These are phyloP conservation scores for Fusarium mexicanum DNA, from an alignment of 2,329 filamentous ascomycete genomes.

Conservation along the genomic window DNA sequence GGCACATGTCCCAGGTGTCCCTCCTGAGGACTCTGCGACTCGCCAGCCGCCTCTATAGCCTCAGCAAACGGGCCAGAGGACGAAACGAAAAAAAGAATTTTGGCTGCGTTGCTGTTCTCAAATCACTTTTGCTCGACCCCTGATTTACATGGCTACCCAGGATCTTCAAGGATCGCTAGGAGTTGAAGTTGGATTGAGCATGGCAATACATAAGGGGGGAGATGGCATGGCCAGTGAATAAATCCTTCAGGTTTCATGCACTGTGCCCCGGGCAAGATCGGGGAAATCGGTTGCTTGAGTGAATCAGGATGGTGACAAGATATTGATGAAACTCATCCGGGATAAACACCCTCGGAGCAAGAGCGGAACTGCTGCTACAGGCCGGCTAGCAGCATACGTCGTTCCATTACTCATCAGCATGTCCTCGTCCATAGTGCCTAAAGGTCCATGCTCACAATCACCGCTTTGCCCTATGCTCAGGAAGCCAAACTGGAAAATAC, in stretches of 20 bases:
- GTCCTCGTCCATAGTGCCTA: neutral
- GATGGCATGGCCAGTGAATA: constrained; percentile 3
- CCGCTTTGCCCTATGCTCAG: constrained; percentile 29
- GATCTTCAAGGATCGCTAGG: neutral
- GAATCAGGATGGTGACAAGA: neutral
- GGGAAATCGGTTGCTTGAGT: neutral
- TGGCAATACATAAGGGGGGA: neutral
- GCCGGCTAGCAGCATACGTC: neutral
- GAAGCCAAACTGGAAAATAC: constrained; percentile 64
- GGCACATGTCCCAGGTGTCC: constrained; percentile 46
- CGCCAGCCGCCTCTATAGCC: neutral
- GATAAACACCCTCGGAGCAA: neutral
- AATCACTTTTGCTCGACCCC: neutral
- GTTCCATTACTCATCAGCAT: neutral
- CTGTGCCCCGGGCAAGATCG: neutral
- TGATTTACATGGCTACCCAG: neutral
- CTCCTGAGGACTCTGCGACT: constrained; percentile 9
- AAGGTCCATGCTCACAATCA: neutral
- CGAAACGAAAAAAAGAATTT: neutral
- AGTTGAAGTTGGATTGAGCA: neutral
- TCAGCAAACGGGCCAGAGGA: neutral
- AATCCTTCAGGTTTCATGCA: neutral
- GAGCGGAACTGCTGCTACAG: neutral
- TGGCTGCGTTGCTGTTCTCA: neutral
- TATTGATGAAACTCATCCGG: neutral